A percentile compares a stretch with the other conserved stretches of the same genome.
Conservation (phyloP, 2,329 filamentous ascomycete species). For the Alternaria arborescens region DNA sequence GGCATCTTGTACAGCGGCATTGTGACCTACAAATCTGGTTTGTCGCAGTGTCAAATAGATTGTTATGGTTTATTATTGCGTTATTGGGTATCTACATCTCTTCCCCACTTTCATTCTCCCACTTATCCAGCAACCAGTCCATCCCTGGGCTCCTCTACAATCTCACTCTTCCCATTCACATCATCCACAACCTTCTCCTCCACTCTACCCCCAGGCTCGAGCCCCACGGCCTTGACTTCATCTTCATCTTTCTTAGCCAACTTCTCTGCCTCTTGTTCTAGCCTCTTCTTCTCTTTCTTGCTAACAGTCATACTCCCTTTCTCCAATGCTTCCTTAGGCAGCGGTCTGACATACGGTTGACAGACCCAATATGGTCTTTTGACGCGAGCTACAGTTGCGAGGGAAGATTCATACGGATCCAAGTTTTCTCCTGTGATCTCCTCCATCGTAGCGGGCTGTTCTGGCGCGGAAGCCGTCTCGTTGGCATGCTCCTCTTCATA, state of each 20-base stretch:
- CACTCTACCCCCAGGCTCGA: slow-evolving; percentile 47
- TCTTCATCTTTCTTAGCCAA: slow-evolving; percentile 48
- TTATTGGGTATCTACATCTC: neutral
- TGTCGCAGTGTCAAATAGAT: too few species aligned
- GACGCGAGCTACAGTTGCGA: slow-evolving; percentile 73
- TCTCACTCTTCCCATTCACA: slow-evolving; percentile 21
- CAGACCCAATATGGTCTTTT: slow-evolving; percentile 89
- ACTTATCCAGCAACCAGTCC: slow-evolving; percentile 47
- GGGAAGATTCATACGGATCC: slow-evolving; percentile 64
- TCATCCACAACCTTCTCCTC: slow-evolving; percentile 60
- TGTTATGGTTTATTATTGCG: neutral
- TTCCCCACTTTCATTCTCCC: neutral
- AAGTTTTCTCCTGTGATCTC: neutral
- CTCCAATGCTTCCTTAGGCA: slow-evolving; percentile 86
- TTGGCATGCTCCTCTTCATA: slow-evolving; percentile 59
- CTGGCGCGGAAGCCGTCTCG: neutral
- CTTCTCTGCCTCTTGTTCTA: slow-evolving; percentile 54
- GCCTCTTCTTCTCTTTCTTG: slow-evolving; percentile 67
- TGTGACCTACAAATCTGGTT: neutral
- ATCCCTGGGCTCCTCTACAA: slow-evolving; percentile 54
- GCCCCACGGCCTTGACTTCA: slow-evolving; percentile 28
- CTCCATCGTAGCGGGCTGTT: slow-evolving; percentile 1
- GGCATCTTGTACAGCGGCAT: neutral
- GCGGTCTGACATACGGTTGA: slow-evolving; percentile 83
- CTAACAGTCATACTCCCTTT: slow-evolving; percentile 79